Evolutionary conservation across 495 filamentous ascomycete species (phyloP).

Genomic region (Extremus antarcticus): DNA sequence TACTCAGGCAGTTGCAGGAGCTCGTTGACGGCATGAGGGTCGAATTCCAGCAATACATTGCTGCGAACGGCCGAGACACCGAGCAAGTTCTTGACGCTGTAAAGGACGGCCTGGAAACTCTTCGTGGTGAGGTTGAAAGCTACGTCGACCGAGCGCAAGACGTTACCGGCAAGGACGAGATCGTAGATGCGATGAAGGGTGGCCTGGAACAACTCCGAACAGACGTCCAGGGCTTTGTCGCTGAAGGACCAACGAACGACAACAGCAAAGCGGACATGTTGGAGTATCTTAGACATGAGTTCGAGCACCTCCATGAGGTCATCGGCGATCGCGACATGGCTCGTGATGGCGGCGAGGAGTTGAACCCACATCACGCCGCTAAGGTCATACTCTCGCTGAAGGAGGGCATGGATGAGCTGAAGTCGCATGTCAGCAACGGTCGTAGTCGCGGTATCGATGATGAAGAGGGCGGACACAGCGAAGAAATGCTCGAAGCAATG

Average conservation of each 20-base stretch:
- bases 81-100: constrained; percentile 75
- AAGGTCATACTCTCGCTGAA: constrained; percentile 27
- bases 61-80: constrained; percentile 62
- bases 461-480: constrained; percentile 23
- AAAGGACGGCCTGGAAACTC: constrained; percentile 70
- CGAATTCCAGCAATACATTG: constrained; percentile 62
- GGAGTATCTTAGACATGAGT: constrained; percentile 63
- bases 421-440: constrained; percentile 18
- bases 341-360: constrained; percentile 4
- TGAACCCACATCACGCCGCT: constrained; percentile 16
- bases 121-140: constrained; percentile 69
- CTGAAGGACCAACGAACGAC: constrained; percentile 35
- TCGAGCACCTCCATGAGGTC: constrained; percentile 46
- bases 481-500: constrained; percentile 35
- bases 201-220: constrained; percentile 62
- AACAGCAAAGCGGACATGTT: constrained; percentile 44
- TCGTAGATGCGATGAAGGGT: constrained; percentile 60
- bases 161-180: constrained; percentile 60
- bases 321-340: constrained; percentile 9
- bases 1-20: constrained; percentile 62
- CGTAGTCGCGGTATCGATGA: constrained; percentile 18
- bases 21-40: constrained; percentile 61
- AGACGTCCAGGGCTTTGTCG: constrained; percentile 56
- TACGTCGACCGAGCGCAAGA: constrained; percentile 62
- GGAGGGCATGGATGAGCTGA: constrained; percentile 28